These are phyloP conservation scores for Nicotiana obtusifolia DNA, from an alignment of 257 asterid species.

Conservation along the genomic window DNA sequence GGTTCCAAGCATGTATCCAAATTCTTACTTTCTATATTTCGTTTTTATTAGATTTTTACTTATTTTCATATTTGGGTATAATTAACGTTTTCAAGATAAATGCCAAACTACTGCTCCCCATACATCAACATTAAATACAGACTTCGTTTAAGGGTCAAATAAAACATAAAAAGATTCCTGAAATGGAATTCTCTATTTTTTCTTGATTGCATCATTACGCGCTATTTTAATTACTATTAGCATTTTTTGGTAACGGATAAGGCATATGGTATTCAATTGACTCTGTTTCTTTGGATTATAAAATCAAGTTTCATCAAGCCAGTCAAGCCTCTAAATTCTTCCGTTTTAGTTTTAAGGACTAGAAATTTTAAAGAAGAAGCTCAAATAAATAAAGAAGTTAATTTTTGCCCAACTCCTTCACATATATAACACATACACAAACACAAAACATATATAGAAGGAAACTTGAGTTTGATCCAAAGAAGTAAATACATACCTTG, in stretches of 20 bases:
- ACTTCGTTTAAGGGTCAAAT: background rate
- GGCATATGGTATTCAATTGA: background rate
- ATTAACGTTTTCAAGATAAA: too few relatives aligned
- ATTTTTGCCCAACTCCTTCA: background rate
- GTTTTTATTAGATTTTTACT: too few relatives aligned
- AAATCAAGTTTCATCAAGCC: background rate
- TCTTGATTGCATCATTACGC: background rate
- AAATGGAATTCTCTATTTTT: background rate
- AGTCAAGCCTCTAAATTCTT: too few relatives aligned
- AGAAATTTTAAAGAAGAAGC: background rate
- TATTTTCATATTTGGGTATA: too few relatives aligned
- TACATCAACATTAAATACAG: too few relatives aligned
- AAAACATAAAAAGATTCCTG: background rate
- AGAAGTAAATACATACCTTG: constrained; percentile 34
- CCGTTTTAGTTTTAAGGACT: too few relatives aligned
- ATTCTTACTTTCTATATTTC: too few relatives aligned
- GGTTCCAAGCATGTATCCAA: too few relatives aligned
- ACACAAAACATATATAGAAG: background rate
- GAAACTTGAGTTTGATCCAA: background rate
- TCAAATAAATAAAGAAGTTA: background rate
- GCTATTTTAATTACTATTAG: too few relatives aligned
- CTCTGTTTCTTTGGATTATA: background rate
- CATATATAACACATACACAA: background rate
- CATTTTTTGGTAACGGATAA: too few relatives aligned
- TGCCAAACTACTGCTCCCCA: too few relatives aligned